These are phyloP conservation scores for Talaromyces marneffei DNA, from an alignment of 2,329 filamentous ascomycete species.

Conservation along the genomic window DNA sequence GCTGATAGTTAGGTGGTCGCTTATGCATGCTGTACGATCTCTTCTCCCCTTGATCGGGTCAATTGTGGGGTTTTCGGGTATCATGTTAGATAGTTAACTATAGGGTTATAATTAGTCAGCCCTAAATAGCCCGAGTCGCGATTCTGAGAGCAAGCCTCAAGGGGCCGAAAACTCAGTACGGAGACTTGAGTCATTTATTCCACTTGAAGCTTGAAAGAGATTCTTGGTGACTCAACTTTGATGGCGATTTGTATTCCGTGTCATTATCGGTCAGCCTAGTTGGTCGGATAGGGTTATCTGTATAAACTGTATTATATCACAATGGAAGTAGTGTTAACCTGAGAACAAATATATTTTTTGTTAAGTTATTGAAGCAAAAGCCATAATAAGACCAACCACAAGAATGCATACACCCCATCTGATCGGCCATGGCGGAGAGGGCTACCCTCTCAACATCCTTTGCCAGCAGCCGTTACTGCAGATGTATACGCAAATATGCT, in stretches of 20 bases:
- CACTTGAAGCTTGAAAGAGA: not conserved
- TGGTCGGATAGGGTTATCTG: not conserved
- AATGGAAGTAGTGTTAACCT: not conserved
- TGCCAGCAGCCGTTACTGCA: not conserved
- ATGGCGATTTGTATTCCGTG: not conserved
- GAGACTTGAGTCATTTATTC: not conserved
- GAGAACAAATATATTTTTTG: not conserved
- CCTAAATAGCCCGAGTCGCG: not conserved
- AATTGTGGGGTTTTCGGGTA: constrained; percentile 9
- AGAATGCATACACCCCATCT: not conserved
- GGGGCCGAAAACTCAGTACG: not conserved
- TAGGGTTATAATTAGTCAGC: not conserved
- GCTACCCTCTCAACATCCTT: not conserved
- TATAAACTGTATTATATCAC: not conserved
- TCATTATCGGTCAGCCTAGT: not conserved
- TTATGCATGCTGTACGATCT: constrained; percentile 19
- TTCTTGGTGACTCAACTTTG: not conserved
- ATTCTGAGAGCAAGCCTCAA: not conserved
- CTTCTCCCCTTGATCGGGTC: constrained; percentile 2
- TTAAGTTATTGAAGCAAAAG: not conserved
- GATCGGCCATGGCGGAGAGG: not conserved
- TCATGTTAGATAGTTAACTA: not conserved
- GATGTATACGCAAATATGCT: not conserved
- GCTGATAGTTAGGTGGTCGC: constrained; percentile 23
- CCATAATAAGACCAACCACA: not conserved